Evolutionary conservation across 139 green algal species (phyloP).

Genomic region (Yamagishiella unicocca): DNA sequence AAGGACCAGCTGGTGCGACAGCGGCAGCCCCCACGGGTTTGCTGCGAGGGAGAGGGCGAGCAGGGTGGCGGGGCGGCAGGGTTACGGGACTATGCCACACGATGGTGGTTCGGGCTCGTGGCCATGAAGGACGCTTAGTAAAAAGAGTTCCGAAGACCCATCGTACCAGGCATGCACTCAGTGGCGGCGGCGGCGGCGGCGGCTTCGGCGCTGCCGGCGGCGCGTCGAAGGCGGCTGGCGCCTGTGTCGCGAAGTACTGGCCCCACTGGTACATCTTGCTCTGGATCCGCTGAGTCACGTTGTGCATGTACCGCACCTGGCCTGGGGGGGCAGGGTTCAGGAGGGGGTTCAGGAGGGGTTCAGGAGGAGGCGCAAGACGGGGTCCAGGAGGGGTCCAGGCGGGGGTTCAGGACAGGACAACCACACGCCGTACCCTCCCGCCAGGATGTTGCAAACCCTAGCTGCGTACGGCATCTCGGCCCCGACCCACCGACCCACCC

Average conservation of each 20-base stretch:
- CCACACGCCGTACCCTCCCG: no score
- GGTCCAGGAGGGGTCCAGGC: no score
- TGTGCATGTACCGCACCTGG: not conserved
- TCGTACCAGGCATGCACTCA: not conserved
- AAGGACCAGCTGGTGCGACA: constrained; percentile 19
- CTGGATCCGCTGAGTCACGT: not conserved
- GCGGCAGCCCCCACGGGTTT: not conserved
- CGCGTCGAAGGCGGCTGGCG: not conserved
- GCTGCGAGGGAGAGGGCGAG: not conserved
- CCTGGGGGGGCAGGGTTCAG: not conserved
- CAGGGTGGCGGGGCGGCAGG: no score
- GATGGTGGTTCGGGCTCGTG: no score
- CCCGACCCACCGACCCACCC: not conserved
- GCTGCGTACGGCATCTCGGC: no score
- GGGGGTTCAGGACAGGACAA: no score
- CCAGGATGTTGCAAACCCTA: no score
- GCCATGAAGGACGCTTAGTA: no score
- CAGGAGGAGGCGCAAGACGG: not conserved
- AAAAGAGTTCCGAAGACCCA: not conserved
- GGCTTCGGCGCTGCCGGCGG: not conserved
- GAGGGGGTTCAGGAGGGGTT: not conserved
- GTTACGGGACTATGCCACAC: no score
- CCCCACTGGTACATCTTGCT: constrained; percentile 5
- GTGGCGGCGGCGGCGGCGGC: not conserved
- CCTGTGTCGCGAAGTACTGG: constrained; percentile 23